Evolutionary conservation across 176 grass and related monocot genomes (phyloP).

Genomic region (Dactylis glomerata): DNA sequence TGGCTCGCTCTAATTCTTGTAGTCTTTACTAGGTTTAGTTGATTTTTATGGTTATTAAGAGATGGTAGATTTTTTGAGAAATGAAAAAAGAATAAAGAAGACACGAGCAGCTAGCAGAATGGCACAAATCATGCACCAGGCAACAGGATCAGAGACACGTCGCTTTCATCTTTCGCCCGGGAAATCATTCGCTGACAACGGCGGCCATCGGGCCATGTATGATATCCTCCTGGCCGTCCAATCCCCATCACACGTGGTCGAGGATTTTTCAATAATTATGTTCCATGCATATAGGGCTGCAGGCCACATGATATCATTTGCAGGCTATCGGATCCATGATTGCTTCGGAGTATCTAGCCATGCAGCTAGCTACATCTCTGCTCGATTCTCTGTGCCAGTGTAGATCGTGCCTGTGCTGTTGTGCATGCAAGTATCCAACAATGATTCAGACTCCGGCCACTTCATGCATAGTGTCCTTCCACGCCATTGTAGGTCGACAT

Average conservation of each 20-base stretch:
- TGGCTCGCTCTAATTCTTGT: too few species aligned
- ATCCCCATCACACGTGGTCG: constrained; percentile 5
- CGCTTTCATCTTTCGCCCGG: constrained; percentile 10
- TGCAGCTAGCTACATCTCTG: not conserved
- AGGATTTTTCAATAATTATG: not conserved
- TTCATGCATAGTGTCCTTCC: not conserved
- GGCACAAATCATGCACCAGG: not conserved
- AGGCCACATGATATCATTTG: not conserved
- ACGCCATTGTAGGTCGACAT: too few species aligned
- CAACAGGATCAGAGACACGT: not conserved
- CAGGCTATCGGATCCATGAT: not conserved
- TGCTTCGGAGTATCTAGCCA: not conserved
- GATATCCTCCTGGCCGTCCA: not conserved
- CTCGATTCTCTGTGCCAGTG: not conserved
- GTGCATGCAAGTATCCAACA: not conserved
- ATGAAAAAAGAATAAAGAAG: too few species aligned
- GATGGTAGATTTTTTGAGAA: too few species aligned
- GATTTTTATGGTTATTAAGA: too few species aligned
- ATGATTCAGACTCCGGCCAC: not conserved
- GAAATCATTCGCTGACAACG: not conserved
- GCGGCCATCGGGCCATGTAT: not conserved
- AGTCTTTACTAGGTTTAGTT: too few species aligned
- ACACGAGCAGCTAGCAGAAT: too few species aligned
- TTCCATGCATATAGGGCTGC: not conserved
- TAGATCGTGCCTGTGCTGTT: not conserved